phyloP scores from a whole-genome alignment of 208 protist genomes.

The Naegleria gruberi region DNA sequence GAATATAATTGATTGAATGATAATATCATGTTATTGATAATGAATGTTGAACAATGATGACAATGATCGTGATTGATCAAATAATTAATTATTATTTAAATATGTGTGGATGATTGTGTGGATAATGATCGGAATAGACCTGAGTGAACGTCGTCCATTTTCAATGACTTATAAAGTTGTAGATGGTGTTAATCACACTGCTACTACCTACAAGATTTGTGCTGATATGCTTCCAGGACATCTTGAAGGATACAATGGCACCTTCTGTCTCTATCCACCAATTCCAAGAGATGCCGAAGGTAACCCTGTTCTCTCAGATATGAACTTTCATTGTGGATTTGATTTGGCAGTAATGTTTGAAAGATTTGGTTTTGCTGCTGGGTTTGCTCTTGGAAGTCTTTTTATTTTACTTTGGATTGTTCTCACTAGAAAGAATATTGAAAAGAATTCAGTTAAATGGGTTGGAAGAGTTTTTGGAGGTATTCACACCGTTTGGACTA shows the following conservation, averaged over 20 bases:
- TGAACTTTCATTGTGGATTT: neutral
- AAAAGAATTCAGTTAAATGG: neutral
- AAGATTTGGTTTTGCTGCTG: neutral
- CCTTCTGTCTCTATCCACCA: neutral
- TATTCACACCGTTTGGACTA: neutral
- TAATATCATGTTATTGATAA: no score
- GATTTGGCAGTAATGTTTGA: neutral
- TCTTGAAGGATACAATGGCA: neutral
- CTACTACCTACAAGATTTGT: neutral
- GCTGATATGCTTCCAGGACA: neutral
- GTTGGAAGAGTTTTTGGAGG: neutral
- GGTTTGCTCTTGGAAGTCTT: neutral
- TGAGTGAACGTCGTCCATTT: neutral
- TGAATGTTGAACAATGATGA: no score
- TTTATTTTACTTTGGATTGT: neutral
- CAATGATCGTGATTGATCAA: no score
- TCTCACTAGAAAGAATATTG: neutral
- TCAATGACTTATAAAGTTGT: neutral
- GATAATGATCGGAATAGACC: neutral
- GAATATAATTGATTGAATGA: no score
- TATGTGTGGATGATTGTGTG: no score
- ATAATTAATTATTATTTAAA: no score
- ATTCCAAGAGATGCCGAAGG: neutral
- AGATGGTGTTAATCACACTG: neutral
- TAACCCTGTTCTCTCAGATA: neutral